phyloP scores from a whole-genome alignment of 129 eudicot species.

The Heracleum sosnowskyi region DNA sequence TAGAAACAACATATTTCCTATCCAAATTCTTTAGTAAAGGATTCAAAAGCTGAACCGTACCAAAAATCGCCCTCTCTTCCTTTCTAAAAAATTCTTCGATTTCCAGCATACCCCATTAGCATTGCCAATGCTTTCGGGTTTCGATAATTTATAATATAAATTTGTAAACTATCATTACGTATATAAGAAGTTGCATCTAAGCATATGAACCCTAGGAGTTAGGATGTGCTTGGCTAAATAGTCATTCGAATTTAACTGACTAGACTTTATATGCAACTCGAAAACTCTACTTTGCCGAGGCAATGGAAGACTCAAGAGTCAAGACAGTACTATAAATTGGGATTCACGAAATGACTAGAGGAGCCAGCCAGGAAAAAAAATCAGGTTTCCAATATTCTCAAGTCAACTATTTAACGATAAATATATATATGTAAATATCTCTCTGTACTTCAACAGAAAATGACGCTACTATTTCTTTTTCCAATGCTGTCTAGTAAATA shows the following conservation, averaged over 20 bases:
- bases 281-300: no score
- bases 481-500: no score
- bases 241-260: not conserved
- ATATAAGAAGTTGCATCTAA: no score
- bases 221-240: no score
- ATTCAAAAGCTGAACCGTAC: conserved; percentile 61
- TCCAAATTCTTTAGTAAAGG: conserved; percentile 50
- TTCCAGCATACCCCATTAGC: conserved; percentile 48
- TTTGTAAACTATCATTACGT: no score
- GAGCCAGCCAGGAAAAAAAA: not conserved
- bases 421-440: no score
- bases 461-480: no score
- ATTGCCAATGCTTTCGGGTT: conserved; percentile 56
- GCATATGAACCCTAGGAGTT: no score
- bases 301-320: not conserved
- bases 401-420: no score
- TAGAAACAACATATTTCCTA: conserved; percentile 50
- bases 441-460: no score
- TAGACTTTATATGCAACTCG: not conserved
- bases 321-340: not conserved
- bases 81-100: conserved; percentile 53
- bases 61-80: conserved; percentile 67
- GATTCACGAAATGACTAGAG: not conserved
- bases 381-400: no score
- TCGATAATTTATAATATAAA: no score